These are phyloP conservation scores for Tylopilus rubrobrunneus DNA, from an alignment of 768 basidiomycete species.

Conservation along the genomic window DNA sequence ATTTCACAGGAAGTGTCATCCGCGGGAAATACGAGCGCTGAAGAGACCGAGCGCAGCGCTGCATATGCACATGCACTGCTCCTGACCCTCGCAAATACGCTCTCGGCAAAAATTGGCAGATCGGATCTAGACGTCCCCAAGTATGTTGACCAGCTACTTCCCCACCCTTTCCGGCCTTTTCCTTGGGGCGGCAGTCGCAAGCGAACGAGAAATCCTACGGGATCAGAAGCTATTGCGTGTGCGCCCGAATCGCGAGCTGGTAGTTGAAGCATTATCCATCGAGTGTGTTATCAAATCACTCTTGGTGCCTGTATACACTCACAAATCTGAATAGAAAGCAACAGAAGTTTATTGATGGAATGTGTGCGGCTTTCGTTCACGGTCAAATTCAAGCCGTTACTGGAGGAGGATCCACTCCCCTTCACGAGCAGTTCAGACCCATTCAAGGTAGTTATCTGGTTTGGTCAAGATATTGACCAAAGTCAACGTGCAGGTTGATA, in stretches of 20 bases:
- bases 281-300: conserved; percentile 50
- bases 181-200: conserved; percentile 36
- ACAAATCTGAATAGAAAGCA: conserved; percentile 47
- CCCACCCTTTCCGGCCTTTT: conserved; percentile 64
- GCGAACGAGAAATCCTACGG: conserved; percentile 23
- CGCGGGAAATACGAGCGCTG: conserved; percentile 4
- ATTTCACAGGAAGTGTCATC: conserved; percentile 2
- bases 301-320: background rate
- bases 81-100: conserved; percentile 57
- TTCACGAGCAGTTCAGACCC: conserved; percentile 40
- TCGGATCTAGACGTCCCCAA: conserved; percentile 70
- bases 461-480: background rate
- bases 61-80: conserved; percentile 87
- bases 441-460: conserved; percentile 27
- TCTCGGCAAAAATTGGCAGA: conserved; percentile 48
- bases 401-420: conserved; percentile 46
- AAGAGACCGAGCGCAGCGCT: conserved; percentile 57
- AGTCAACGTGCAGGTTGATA: conserved; percentile 10
- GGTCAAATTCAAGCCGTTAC: conserved; percentile 48
- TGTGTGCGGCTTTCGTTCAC: conserved; percentile 40
- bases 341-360: conserved; percentile 44
- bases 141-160: conserved; percentile 74
- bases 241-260: conserved; percentile 58
- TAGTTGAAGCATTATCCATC: conserved; percentile 58
- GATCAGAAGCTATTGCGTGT: conserved; percentile 37